phyloP scores from a whole-genome alignment of 768 basidiomycete species.

The Mrakia blollopis region DNA sequence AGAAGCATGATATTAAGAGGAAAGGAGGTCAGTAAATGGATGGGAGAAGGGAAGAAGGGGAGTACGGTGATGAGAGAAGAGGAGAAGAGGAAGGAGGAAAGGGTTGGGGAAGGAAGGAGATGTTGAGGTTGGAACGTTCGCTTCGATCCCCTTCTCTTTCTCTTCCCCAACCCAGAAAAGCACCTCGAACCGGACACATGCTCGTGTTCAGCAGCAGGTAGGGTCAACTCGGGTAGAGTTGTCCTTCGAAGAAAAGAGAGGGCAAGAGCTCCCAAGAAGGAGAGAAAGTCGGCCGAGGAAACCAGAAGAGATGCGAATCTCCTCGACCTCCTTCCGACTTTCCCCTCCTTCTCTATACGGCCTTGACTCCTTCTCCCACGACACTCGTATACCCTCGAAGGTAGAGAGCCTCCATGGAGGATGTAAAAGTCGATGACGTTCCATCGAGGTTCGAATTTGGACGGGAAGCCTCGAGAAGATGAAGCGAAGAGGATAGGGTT shows the following conservation, averaged over 20 bases:
- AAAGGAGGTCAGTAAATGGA: not conserved
- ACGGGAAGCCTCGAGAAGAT: no score
- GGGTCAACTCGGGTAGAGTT: no score
- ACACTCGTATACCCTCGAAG: no score
- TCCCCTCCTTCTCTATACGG: not conserved
- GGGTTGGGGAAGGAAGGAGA: not conserved
- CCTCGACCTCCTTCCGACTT: no score
- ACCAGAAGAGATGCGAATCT: slow-evolving; percentile 2
- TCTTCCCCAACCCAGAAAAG: not conserved
- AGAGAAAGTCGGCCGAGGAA: not conserved
- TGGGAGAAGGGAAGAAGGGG: slow-evolving; percentile 27
- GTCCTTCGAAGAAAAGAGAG: no score
- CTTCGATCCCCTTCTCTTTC: not conserved
- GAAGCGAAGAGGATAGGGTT: no score
- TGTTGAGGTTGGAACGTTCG: slow-evolving; percentile 2
- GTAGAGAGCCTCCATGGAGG: no score
- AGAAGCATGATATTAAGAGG: not conserved
- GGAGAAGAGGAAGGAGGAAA: not conserved
- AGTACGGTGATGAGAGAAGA: slow-evolving; percentile 18
- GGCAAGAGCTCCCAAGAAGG: slow-evolving; percentile 2
- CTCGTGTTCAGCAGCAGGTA: no score
- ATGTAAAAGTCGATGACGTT: no score
- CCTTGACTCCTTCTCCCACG: no score
- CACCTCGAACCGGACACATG: no score
- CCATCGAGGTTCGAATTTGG: no score